Evolutionary conservation across 805 yeast species (phyloP), one percentile per base, ranked within the genome.

Genomic region (Hanseniaspora lindneri): DNA sequence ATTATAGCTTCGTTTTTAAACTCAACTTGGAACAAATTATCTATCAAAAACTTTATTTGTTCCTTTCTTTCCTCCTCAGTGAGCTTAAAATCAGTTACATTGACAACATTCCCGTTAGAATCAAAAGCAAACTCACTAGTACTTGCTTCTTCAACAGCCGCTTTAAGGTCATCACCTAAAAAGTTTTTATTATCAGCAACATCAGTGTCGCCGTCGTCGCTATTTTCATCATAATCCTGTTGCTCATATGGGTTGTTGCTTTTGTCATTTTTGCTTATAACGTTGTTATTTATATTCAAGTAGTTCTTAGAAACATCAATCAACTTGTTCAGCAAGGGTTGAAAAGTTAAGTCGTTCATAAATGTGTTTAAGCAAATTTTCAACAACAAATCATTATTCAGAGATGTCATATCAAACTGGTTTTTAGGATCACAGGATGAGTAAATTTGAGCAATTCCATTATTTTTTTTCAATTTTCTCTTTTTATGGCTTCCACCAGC

Each of bases 321-420:
- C 23, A 48, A 20, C 20, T 41, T 48, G 16, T 41, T 47, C 10
- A 35, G 24, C 25, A 47, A 28, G 5, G 40, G 44, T 27, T 53
- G 52, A 20, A 35, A 16, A 40, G 50, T 27, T 49, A 51, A 25
- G 19, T 37, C 51, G 30, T 48, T 41, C 25, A 43, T 48, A 34
- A 48, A 67, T 0, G 95, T 86, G 75, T 73, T 49, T 75, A 66
- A 14, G 80, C 84, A 72, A 80, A 79, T 39, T 75, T 72, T 20
- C 72, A 58, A 72, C 49, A 87, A 72, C 1, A 81, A 69, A 44
- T 77, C 76, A 20, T 73, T 73, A 4, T 92, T 81, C 7, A 92
- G 66, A 9, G 75, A 66, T 2, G 84, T 70, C 49, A 85, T 74
- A 60, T 89, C 89, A 21, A 55, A 54, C 19, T 60, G 54, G 14